A percentile compares a stretch with the other conserved stretches of the same genome.
Conservation (phyloP, 78 protist genomes). For the Dictyostelium firmibasis region DNA sequence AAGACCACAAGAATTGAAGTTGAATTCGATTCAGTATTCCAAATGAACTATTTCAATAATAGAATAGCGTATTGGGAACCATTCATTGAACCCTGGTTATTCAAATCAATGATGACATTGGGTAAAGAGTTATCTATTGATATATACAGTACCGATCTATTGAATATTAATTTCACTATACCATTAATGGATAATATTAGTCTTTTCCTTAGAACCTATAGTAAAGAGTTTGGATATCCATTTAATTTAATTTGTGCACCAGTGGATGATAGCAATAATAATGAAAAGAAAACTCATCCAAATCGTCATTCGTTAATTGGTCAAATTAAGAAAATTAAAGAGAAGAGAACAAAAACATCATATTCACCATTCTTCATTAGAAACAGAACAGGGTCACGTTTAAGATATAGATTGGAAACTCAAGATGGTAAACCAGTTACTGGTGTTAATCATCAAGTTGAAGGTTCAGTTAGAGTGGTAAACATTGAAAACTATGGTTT, state of each 20-base stretch:
- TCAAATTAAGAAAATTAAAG: conserved; percentile 18
- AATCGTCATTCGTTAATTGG: conserved; percentile 27
- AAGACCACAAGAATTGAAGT: conserved; percentile 30
- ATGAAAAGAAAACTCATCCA: neutral
- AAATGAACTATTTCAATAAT: conserved; percentile 61
- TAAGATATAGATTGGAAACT: conserved; percentile 63
- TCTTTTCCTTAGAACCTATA: conserved; percentile 58
- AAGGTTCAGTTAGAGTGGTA: neutral
- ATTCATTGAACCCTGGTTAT: conserved; percentile 61
- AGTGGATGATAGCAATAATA: neutral
- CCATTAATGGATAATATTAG: conserved; percentile 76
- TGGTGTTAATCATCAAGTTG: neutral
- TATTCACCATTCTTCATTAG: conserved; percentile 66
- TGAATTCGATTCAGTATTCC: conserved; percentile 27
- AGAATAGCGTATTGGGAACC: conserved; percentile 79
- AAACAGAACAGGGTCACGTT: conserved; percentile 52
- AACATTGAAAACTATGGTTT: conserved; percentile 51
- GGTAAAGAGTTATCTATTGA: conserved; percentile 37
- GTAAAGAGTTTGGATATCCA: conserved; percentile 77
- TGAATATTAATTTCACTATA: conserved; percentile 51
- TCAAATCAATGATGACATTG: conserved; percentile 10
- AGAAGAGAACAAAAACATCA: neutral
- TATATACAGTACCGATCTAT: neutral
- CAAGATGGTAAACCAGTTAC: conserved; percentile 60
- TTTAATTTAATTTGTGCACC: conserved; percentile 50